Evolutionary conservation across 2,329 filamentous ascomycete genomes (phyloP).

Genomic region (Scleromitrula shiraiana): DNA sequence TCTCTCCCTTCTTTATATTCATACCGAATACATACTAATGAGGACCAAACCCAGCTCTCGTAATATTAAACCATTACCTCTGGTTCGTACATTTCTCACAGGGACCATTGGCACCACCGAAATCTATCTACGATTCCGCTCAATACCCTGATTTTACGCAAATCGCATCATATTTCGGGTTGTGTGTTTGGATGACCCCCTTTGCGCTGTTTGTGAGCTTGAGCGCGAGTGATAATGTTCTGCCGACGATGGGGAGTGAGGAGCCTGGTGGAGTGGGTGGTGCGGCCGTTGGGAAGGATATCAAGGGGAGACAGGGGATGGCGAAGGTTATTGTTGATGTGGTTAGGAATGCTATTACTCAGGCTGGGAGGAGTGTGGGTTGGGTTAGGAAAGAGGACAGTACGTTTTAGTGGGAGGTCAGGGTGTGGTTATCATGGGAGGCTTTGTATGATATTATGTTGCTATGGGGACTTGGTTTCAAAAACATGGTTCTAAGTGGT

Average conservation of each 20-base stretch:
- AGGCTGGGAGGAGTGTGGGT: slow-evolving; percentile 24
- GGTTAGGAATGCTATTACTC: slow-evolving; percentile 43
- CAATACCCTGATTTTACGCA: slow-evolving; percentile 79
- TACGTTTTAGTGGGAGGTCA: slow-evolving; percentile 19
- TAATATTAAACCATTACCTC: slow-evolving; percentile 83
- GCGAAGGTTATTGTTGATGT: slow-evolving; percentile 57
- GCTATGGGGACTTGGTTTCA: not conserved
- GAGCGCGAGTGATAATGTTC: slow-evolving; percentile 87
- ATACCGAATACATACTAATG: not conserved
- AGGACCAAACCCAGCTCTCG: slow-evolving; percentile 50
- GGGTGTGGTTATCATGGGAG: too few relatives aligned
- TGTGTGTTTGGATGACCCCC: slow-evolving; percentile 94
- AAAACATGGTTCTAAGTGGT: too few relatives aligned
- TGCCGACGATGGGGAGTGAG: slow-evolving; percentile 84
- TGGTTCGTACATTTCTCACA: slow-evolving; percentile 92
- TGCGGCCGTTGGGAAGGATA: slow-evolving; percentile 36
- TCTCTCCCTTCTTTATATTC: not conserved
- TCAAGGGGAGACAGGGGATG: slow-evolving; percentile 54
- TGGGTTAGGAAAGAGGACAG: slow-evolving; percentile 25
- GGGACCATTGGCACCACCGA: slow-evolving; percentile 50
- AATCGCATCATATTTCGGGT: slow-evolving; percentile 90
- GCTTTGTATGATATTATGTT: slow-evolving; percentile 6
- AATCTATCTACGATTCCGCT: slow-evolving; percentile 53
- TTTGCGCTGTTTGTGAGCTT: slow-evolving; percentile 93
- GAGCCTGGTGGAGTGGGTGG: slow-evolving; percentile 33